Base-by-base conservation (phyloP, 192 early-diverging fungal species). In the Coemansia sp. region DNA sequence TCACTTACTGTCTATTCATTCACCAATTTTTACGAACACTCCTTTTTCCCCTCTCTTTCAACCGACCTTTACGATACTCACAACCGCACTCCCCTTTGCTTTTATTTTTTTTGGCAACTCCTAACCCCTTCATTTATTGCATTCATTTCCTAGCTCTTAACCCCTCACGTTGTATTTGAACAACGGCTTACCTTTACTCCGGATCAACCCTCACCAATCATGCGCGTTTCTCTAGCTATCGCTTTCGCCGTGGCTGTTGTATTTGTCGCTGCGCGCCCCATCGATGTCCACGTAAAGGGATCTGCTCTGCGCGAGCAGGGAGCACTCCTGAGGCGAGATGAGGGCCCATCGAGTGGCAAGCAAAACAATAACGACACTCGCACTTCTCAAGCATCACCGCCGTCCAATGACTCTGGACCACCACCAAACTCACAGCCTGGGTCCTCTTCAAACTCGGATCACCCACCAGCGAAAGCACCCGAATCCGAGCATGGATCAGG, bases 171-270 rank as follows among this genome's bases (percentile, higher is more conserved):
- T 23, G 30, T 32, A 32, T 26, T 16, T 57, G 23, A 33, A 57
- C 28, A 57, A 57, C 53, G 53, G 53, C 30, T 58, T 32, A n/a
- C 4, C 35, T n/a, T 35, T 16, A 28, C 21, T 23, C n/a, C 59
- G 2, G 21, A 61, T 4, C 7, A 39, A 7, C 58, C 16, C 16
- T 19, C 19, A 39, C 2, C 6, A 1, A 32, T 14, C 14, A 63
- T 65, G 63, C 63, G 63, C 19, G 46, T 65, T 32, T 47, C 63
- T 7, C 47, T 52, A 21, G 33, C 63, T 11, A 23, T 65, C n/a
- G 33, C 47, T 5, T 9, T 65, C 5, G 32, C 63, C 16, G 17
- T 50, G 7, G 63, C 63, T 6, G 63, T 35, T 23, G 33, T 14
- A 7, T 38, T 44, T 21, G 63, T 50, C 4, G 63, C 63, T n/a